phyloP scores from a whole-genome alignment of 495 filamentous ascomycete genomes.

The Aspergillus incahuasiensis region DNA sequence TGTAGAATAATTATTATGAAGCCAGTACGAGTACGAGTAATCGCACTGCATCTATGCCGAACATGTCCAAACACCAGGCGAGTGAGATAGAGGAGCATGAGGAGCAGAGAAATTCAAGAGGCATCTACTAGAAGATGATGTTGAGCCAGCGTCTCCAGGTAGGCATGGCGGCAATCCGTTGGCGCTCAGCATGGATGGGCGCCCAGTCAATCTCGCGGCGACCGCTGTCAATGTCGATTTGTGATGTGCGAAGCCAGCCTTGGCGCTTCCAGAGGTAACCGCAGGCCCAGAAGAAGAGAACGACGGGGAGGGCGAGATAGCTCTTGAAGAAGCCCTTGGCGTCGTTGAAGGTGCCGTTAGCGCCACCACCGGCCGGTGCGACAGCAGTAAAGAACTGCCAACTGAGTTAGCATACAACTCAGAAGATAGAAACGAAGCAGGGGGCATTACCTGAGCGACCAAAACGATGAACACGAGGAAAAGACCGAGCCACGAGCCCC shows the following conservation, averaged over 20 bases:
- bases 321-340: conserved; percentile 56
- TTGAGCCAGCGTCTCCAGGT: conserved; percentile 45
- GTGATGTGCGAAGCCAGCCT: conserved; percentile 46
- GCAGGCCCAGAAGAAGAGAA: conserved; percentile 38
- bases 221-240: conserved; percentile 63
- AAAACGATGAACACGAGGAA: conserved; percentile 56
- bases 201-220: conserved; percentile 56
- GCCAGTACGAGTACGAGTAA: background rate
- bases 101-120: conserved; percentile 4
- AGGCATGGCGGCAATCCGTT: conserved; percentile 40
- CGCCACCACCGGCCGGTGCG: conserved; percentile 23
- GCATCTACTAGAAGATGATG: conserved; percentile 41
- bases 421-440: background rate
- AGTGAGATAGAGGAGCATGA: background rate
- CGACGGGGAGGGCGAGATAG: conserved; percentile 59
- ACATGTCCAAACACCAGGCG: background rate
- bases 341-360: conserved; percentile 23
- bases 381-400: conserved; percentile 43
- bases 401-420: background rate
- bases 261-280: conserved; percentile 59
- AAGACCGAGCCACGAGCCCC: conserved; percentile 63
- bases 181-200: conserved; percentile 36
- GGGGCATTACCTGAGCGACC: conserved; percentile 40
- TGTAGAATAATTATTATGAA: background rate
- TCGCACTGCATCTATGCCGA: background rate